Conservation (phyloP, 1,284 basidiomycete species). For the Ceratobasidium papillatum region DNA sequence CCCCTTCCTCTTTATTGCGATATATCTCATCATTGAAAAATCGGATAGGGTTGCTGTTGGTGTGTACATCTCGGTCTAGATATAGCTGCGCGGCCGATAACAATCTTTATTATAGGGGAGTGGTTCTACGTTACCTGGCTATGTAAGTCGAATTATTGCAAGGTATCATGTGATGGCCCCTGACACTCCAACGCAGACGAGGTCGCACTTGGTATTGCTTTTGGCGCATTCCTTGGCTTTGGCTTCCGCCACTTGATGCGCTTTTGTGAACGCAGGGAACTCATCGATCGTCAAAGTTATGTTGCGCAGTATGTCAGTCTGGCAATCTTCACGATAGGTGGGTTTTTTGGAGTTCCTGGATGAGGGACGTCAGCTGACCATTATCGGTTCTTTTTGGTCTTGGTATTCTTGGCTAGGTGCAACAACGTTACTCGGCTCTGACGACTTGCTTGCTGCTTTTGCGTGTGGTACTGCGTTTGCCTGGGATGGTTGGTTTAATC, state of each 20-base stretch:
- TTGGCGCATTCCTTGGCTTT: constrained; percentile 84
- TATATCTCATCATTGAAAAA: constrained; percentile 84
- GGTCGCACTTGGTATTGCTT: constrained; percentile 79
- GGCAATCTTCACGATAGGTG: constrained; percentile 58
- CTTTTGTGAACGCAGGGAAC: constrained; percentile 86
- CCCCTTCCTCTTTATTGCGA: constrained; percentile 92
- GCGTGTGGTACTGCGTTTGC: constrained; percentile 96
- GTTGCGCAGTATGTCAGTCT: constrained; percentile 77
- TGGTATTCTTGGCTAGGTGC: constrained; percentile 77
- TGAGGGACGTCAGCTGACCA: neutral
- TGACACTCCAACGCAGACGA: constrained; percentile 63
- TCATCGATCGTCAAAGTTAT: constrained; percentile 94
- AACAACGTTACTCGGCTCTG: constrained; percentile 87
- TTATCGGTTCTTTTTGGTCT: constrained; percentile 15
- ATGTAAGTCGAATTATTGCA: constrained; percentile 61
- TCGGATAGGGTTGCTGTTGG: constrained; percentile 72
- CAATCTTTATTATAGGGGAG: constrained; percentile 53
- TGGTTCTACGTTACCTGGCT: constrained; percentile 90
- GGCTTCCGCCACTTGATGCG: constrained; percentile 93
- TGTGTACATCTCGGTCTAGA: constrained; percentile 51
- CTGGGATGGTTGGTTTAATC: constrained; percentile 99
- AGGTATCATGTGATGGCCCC: constrained; percentile 32
- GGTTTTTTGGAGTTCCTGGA: neutral
- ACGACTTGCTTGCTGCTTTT: constrained; percentile 94
- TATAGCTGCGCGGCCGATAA: neutral